Percentiles rank a stretch among this genome's conserved stretches.
Conservation (phyloP, 768 basidiomycete species). For the Tricholoma bakamatsutake region DNA sequence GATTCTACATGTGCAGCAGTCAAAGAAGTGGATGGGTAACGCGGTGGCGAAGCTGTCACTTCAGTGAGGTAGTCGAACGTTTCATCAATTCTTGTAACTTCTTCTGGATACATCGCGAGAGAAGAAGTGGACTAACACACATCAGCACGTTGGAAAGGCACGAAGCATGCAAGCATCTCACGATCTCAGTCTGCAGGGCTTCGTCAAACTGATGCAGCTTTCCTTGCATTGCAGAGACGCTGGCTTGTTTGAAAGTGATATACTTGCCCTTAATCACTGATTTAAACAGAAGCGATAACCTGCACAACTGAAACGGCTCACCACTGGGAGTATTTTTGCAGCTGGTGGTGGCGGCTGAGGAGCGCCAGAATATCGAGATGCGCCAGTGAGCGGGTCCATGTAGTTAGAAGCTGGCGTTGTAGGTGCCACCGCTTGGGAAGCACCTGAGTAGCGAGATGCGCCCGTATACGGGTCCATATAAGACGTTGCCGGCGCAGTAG, state of each 20-base stretch:
- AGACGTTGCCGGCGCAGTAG: conserved; percentile 28
- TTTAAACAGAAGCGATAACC: not conserved
- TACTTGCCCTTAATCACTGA: conserved; percentile 42
- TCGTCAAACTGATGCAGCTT: conserved; percentile 78
- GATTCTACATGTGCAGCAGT: conserved; percentile 51
- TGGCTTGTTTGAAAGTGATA: conserved; percentile 81
- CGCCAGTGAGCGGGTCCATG: conserved; percentile 67
- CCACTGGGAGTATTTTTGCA: conserved; percentile 45
- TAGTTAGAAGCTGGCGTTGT: conserved; percentile 28
- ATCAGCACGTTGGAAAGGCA: not conserved
- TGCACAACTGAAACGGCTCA: conserved; percentile 20
- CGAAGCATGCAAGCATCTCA: conserved; percentile 28
- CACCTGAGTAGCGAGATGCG: conserved; percentile 51
- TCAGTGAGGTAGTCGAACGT: conserved; percentile 54
- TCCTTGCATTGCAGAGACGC: conserved; percentile 68
- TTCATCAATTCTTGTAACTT: conserved; percentile 52
- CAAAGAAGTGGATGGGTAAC: conserved; percentile 28
- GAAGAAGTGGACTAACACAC: conserved; percentile 54
- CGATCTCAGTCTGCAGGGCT: conserved; percentile 59
- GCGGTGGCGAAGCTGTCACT: conserved; percentile 33
- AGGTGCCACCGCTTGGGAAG: conserved; percentile 30
- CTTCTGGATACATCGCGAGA: conserved; percentile 67
- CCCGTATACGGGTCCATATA: conserved; percentile 72
- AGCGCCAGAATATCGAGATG: conserved; percentile 52
- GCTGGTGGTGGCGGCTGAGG: conserved; percentile 29